Conservation (phyloP, 805 yeast genomes). For the baker's yeast (Saccharomyces cerevisiae) region DNA sequence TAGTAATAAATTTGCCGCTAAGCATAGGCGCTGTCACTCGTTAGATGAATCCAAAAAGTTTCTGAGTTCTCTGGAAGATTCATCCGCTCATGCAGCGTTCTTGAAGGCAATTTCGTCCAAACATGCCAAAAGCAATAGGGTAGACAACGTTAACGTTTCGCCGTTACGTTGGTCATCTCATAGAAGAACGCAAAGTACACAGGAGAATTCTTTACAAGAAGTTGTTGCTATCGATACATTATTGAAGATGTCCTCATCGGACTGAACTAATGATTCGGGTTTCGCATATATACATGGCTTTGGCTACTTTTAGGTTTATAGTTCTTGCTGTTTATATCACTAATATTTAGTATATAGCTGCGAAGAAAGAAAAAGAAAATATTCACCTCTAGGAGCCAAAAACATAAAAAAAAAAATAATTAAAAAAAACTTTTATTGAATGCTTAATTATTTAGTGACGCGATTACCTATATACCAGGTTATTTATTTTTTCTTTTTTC, state of each 20-base stretch:
- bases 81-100: slow-evolving; percentile 36
- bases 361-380: neutral
- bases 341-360: neutral
- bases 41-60: neutral
- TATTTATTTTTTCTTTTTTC: neutral
- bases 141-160: slow-evolving; percentile 6
- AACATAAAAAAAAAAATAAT: neutral
- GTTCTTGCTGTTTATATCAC: too few species aligned
- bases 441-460: neutral
- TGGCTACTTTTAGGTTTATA: neutral
- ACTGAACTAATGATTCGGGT: neutral
- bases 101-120: slow-evolving; percentile 32
- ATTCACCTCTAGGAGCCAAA: neutral
- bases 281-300: neutral
- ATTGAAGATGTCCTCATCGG: neutral
- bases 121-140: slow-evolving; percentile 20
- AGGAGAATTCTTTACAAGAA: neutral
- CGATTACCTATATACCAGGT: neutral
- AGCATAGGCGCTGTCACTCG: neutral
- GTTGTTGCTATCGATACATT: neutral
- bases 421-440: neutral
- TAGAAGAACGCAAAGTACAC: neutral
- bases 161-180: slow-evolving; percentile 9
- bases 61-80: neutral
- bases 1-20: neutral